Evolutionary conservation across 495 filamentous ascomycete species (phyloP), one percentile per base, ranked within the genome.

Genomic region (Neurospora sublineolata): DNA sequence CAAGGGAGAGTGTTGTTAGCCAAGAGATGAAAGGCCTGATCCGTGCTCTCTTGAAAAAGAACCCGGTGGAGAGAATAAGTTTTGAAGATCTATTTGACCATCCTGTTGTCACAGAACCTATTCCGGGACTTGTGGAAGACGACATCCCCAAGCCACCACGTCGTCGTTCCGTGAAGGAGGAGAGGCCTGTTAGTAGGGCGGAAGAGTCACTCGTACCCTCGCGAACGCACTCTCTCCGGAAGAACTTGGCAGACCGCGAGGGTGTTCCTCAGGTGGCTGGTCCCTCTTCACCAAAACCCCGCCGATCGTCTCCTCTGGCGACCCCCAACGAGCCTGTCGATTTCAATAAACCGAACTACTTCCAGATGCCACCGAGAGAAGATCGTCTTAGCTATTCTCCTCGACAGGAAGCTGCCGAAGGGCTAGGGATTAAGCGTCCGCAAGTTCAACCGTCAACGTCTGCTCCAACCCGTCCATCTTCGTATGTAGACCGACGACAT

Each of bases 1-100:
- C 92, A 0, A 88, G 89, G 70, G 92, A 93, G 20, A 86, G 86
- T 39, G 82, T 86, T 44, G 84, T 90, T n/a, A 94, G 89, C 71
- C 82, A 89, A 58, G 89, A 89, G 11, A 88, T 98, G 79, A 97
- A 97, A 79, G 84, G 83, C n/a, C 78, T 97, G 37, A 92, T 98
- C 69, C 88, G 92, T 14, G 84, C 81, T 16, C 87, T 99, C 30
- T 79, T 99, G 73, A 97, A 94, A 83, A 89, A 92, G 68, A 93
- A 89, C 60, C 94, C 95, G 0, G 87, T 91, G 3, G 93, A 97
- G 74, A 86, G 95, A 44, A 87, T 97, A 81, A 89, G 86, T 52
- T 98, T 97, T 74, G 86, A 90, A 12, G 86, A 90, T 40, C 94
- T 97, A 76, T 97, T 98, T 79, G 82, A 82, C 20, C 87, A 92